A percentile compares a stretch with the other conserved stretches of the same genome.
phyloP scores from a whole-genome alignment of 305 asterid species.

The Fraxinus nigra region DNA sequence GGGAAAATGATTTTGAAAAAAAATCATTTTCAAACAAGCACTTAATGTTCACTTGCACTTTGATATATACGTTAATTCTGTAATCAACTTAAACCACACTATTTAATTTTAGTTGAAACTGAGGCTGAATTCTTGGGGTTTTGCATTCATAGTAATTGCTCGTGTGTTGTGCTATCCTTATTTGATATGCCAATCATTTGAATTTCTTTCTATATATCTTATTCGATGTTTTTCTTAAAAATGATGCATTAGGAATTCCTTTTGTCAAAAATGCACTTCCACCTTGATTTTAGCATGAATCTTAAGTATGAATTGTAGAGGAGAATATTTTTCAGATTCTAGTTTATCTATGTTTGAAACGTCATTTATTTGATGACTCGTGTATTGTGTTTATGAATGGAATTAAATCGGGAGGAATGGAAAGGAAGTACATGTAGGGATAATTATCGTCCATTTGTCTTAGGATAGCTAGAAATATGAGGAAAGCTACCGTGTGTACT shows the following conservation, averaged over 20 bases:
- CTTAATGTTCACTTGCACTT: not conserved
- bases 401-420: not conserved
- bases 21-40: not conserved
- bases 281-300: not conserved
- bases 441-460: not conserved
- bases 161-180: not conserved
- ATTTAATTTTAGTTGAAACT: not conserved
- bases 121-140: not conserved
- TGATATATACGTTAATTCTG: not conserved
- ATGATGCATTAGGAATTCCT: not conserved
- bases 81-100: not conserved
- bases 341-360: not conserved
- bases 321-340: not conserved
- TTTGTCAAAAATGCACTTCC: not conserved
- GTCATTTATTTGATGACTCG: not conserved
- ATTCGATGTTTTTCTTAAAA: not conserved
- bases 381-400: not conserved
- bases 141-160: not conserved
- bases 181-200: not conserved
- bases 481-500: not conserved
- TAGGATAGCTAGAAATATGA: not conserved
- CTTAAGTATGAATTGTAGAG: not conserved
- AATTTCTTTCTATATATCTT: not conserved
- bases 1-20: not conserved
- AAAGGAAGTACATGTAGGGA: not conserved